Evolutionary conservation across 495 filamentous ascomycete species (phyloP).

Genomic region (Penicillium tannophilum): DNA sequence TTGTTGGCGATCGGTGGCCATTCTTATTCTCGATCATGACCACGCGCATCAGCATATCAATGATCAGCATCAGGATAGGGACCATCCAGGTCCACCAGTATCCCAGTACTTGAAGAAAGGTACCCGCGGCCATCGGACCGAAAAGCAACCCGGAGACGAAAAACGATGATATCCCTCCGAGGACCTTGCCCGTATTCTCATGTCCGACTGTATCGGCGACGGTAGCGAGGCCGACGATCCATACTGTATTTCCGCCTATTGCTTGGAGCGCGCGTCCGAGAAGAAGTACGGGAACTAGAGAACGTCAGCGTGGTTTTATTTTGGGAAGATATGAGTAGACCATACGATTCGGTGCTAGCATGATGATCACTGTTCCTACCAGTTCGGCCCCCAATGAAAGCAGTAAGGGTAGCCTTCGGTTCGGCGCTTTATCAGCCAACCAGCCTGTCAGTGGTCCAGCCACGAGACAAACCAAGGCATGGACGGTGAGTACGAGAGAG

Average conservation of each 20-base stretch:
- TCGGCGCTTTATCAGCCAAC: slow-evolving; percentile 13
- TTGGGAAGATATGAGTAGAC: no score
- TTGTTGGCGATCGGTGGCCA: neutral
- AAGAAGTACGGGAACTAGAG: slow-evolving; percentile 14
- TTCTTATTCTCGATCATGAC: slow-evolving; percentile 24
- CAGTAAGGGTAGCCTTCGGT: neutral
- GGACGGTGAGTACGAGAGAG: slow-evolving; percentile 21
- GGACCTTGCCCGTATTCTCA: slow-evolving; percentile 18
- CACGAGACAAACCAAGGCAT: slow-evolving; percentile 15
- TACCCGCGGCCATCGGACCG: slow-evolving; percentile 19
- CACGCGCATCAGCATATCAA: slow-evolving; percentile 23
- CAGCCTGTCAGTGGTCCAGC: slow-evolving; percentile 12
- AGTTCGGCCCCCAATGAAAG: neutral
- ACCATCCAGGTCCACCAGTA: slow-evolving; percentile 23
- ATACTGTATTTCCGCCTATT: slow-evolving; percentile 20
- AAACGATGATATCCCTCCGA: slow-evolving; percentile 6
- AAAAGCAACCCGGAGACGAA: slow-evolving; percentile 9
- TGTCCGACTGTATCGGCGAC: slow-evolving; percentile 18
- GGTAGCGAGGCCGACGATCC: slow-evolving; percentile 24
- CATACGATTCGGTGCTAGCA: slow-evolving; percentile 5
- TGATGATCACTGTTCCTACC: slow-evolving; percentile 3
- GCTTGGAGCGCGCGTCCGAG: slow-evolving; percentile 18
- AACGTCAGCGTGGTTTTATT: neutral
- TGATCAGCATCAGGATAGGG: slow-evolving; percentile 12
- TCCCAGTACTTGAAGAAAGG: slow-evolving; percentile 16